Percentiles rank a stretch among this genome's conserved stretches.
Evolutionary conservation across 2,329 filamentous ascomycete genomes (phyloP).

Genomic region (Fusarium nanum): DNA sequence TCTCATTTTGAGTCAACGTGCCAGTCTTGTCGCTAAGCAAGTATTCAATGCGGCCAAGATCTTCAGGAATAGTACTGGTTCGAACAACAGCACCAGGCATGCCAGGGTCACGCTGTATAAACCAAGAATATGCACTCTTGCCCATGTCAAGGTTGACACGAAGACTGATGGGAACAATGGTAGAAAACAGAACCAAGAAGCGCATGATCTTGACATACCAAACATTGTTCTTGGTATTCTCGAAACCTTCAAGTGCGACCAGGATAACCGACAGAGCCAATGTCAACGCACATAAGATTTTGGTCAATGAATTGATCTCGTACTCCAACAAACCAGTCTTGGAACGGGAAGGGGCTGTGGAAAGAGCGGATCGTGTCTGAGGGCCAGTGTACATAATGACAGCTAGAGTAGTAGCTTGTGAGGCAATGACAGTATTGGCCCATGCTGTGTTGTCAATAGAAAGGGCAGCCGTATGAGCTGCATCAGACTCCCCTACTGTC

Average conservation of each 20-base stretch:
- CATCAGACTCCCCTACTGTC: constrained; percentile 50
- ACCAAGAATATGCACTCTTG: constrained; percentile 94
- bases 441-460: constrained; percentile 98
- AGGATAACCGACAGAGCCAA: constrained; percentile 86
- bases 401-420: constrained; percentile 87
- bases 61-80: constrained; percentile 97
- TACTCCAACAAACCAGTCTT: constrained; percentile 94
- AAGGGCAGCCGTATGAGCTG: constrained; percentile 73
- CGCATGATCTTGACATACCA: constrained; percentile 99
- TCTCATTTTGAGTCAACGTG: constrained; percentile 97
- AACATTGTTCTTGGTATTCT: constrained; percentile 70
- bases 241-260: constrained; percentile 87
- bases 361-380: constrained; percentile 92
- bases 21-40: constrained; percentile 97
- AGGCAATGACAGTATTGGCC: constrained; percentile 97
- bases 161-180: constrained; percentile 96
- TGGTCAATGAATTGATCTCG: constrained; percentile 97
- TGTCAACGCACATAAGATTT: constrained; percentile 92
- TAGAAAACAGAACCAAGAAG: constrained; percentile 99
- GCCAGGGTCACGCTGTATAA: constrained; percentile 90
- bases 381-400: constrained; percentile 95
- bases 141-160: constrained; percentile 97
- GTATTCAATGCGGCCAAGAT: constrained; percentile 95
- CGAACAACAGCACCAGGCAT: constrained; percentile 94
- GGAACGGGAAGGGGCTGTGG: constrained; percentile 89